Base-by-base conservation (phyloP, 1,284 basidiomycete genomes). In the Heimioporus punctisporus region DNA sequence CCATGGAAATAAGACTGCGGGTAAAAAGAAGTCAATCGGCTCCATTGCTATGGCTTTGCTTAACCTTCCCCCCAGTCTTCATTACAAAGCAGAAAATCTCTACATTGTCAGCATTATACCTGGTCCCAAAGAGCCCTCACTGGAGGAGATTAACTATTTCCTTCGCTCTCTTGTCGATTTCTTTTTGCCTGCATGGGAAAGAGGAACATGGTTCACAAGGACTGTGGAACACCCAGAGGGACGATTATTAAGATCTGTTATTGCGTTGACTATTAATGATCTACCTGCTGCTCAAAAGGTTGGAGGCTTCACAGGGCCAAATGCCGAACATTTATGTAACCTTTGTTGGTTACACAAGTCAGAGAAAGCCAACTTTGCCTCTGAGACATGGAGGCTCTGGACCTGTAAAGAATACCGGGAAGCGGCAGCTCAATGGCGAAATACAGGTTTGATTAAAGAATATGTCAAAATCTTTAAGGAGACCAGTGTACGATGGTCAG, bases 41-140 rank as follows among this genome's bases (percentile, higher is more conserved):
- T 59, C 64, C 2, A 72, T 80, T 2, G 62, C 59, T 2, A 56
- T 80, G 51, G 55, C 60, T 0, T 63, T 65, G 26, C 55, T 70
- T 15, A 74, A 74, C 51, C 42, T n/a, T 41, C 28, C 40, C 72
- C 1, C 52, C 61, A 15, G 14, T 41, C 40, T 41, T 41, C 21
- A 23, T 21, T 41, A 41, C 40, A 41, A 41, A 41, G 15, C 40
- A 23, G 40, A 41, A 41, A 23, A 41, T 41, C 40, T 41, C 4
- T 41, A 41, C 21, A 11, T 41, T 21, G 19, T 41, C 10, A 21
- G 40, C 4, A n/a, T 41, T 21, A 41, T 41, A 11, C 31, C 11
- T 34, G 31, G 31, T 12, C 31, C 11, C 5, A 34, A 19, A 17
- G 31, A 34, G 19, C 31, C 31, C 14, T 34, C 11, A 6, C 31